Conservation (phyloP, 257 asterid genomes). For the Linaria vulgaris region DNA sequence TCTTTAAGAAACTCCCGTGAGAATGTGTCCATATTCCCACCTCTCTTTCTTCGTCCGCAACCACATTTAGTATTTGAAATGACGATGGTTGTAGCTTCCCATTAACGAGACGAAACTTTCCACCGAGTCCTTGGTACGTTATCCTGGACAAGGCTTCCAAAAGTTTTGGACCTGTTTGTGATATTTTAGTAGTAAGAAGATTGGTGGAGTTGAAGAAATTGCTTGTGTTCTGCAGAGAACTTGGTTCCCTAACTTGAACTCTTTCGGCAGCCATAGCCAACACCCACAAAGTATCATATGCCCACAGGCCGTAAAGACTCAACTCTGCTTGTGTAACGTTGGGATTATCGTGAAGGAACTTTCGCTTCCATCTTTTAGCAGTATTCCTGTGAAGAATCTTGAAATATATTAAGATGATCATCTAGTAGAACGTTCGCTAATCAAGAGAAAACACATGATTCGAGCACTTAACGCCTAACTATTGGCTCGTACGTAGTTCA, state of each 20-base stretch:
- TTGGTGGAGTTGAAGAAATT: slow-evolving; percentile 18
- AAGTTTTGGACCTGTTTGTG: slow-evolving; percentile 28
- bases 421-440: too few relatives aligned
- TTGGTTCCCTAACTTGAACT: slow-evolving; percentile 1
- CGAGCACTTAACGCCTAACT: too few relatives aligned
- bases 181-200: slow-evolving; percentile 23
- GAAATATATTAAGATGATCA: too few relatives aligned
- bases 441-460: too few relatives aligned
- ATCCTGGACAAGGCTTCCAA: slow-evolving; percentile 18
- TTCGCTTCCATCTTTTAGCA: slow-evolving; percentile 13
- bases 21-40: slow-evolving; percentile 36
- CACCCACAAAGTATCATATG: slow-evolving; percentile 18
- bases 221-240: slow-evolving; percentile 6
- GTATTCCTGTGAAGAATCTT: too few relatives aligned
- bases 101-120: slow-evolving; percentile 29
- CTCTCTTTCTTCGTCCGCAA: slow-evolving; percentile 29
- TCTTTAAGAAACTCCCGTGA: slow-evolving; percentile 12
- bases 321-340: not conserved
- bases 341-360: slow-evolving; percentile 14
- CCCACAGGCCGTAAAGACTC: slow-evolving; percentile 16
- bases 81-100: slow-evolving; percentile 29
- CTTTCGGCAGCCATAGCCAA: slow-evolving; percentile 18
- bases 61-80: slow-evolving; percentile 38
- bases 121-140: slow-evolving; percentile 31
- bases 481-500: too few relatives aligned